These are phyloP conservation scores for Clavaria fumosa DNA, from an alignment of 768 basidiomycete species.

Conservation along the genomic window DNA sequence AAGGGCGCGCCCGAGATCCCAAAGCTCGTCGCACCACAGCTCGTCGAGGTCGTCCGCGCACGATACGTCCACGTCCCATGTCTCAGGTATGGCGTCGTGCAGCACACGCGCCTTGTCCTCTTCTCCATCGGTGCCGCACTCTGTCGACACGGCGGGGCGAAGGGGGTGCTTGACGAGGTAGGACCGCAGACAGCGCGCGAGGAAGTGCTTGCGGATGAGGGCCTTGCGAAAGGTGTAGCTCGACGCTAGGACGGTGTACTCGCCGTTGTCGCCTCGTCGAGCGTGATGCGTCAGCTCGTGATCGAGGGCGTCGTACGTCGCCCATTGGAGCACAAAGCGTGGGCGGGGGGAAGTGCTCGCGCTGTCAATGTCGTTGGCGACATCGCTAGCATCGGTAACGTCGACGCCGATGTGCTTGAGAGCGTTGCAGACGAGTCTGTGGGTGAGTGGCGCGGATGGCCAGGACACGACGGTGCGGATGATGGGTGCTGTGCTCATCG, in stretches of 20 bases:
- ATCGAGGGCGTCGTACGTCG: conserved; percentile 75
- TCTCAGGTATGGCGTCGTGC: conserved; percentile 41
- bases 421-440: conserved; percentile 28
- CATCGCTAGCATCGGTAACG: conserved; percentile 12
- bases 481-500: too few species aligned
- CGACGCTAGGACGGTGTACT: conserved; percentile 46
- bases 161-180: conserved; percentile 61
- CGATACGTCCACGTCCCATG: conserved; percentile 75
- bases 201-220: conserved; percentile 87
- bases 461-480: conserved; percentile 30
- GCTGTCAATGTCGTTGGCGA: conserved; percentile 12
- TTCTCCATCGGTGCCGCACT: too few species aligned
- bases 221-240: conserved; percentile 85
- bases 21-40: conserved; percentile 83
- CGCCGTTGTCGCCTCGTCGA: too few species aligned
- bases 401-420: conserved; percentile 17
- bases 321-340: conserved; percentile 79
- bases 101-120: conserved; percentile 45
- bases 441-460: conserved; percentile 35
- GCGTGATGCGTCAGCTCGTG: conserved; percentile 60
- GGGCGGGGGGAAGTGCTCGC: conserved; percentile 8
- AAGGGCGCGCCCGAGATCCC: conserved; percentile 60
- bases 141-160: too few species aligned
- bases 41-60: conserved; percentile 93
- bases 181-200: conserved; percentile 57